Evolutionary conservation across 495 filamentous ascomycete genomes (phyloP), one percentile per base, ranked within the genome.

Genomic region (Friedmanniomyces simplex): DNA sequence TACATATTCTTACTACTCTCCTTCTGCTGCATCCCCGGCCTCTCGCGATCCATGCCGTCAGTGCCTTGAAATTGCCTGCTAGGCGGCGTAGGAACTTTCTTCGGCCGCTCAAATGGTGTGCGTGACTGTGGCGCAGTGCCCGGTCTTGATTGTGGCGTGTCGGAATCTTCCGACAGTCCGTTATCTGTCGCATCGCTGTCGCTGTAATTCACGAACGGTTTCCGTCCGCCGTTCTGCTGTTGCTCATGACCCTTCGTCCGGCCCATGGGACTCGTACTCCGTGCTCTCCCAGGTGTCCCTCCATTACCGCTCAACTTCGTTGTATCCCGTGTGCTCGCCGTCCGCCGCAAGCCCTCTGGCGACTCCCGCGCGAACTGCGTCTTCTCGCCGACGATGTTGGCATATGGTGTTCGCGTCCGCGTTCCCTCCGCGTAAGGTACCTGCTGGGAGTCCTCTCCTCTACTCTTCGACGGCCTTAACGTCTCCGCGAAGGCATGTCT

Each of bases 371-470:
- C 11, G 55, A 82, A 73, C 58, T 76, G 75, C 0, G 81, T 84
- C 73, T 78, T 86, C 65, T 93, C 89, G 16, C 87, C 87, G 50
- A 81, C 79, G 28, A 79, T 69, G 2, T 76, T 79, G 36, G 81
- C 77, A 65, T 95, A 93, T 0, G 83, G 81, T 8, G 83, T 86
- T 54, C 87, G 82, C 24, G 77, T 69, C 11, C 87, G 77, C 20
- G 68, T 71, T 54, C 77, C 57, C 50, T 68, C 62, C 68, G 58
- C 45, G 69, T 68, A 66, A 13, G 62, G 64, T 20, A 55, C 57
- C 25, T 61, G 51, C 37, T 50, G 22, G 20, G 14, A 4, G 6
- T 57, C 45, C 1, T 59, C 59, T 21, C 51, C 50, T 22, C 61
- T 52, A 42, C 47, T 71, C 46, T 66, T 66, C 45, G 75, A 76